Base-by-base conservation (phyloP, 768 basidiomycete genomes). In the Hygrocybe coccinea region DNA sequence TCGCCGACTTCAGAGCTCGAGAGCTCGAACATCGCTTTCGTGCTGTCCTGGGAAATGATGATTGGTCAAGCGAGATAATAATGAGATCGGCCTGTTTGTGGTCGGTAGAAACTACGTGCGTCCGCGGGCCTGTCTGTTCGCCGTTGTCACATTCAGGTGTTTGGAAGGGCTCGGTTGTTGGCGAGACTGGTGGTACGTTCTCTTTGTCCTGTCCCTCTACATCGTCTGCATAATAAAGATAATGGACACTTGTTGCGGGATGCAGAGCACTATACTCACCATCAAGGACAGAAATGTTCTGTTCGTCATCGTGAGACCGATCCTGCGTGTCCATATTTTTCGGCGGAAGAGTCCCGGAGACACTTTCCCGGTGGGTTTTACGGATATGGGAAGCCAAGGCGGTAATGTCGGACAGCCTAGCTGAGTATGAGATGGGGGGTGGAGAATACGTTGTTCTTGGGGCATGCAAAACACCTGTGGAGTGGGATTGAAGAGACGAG, bases 361-460 rank as follows among this genome's bases (percentile, higher is more conserved):
- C 5, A 6, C 35, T 5, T 24, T 41, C 21, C 17, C 39, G 7
- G 25, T 36, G 24, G 36, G 11, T 41, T 19, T 41, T 34, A 22
- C 51, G 51, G 14, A 43, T 24, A 19, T 24, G 51, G n/a, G 37
- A 24, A 21, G 38, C 25, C 19, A 52, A 14, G 8, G 51, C 22
- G n/a, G n/a, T 36, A 10, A 50, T 22, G n/a, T 50, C 35, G 10
- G 38, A 54, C 25, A 38, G 41, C 34, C 25, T 34, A 33, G 22
- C 44, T n/a, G 43, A 44, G 37, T 44, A 54, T 24, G 52, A 54
- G 24, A 54, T 19, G 5, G 52, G 52, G 19, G 36, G 19, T 34
- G 24, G 11, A 36, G 38, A 22, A 36, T 37, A 50, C 34, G 6
- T 11, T 17, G 35, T 7, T 5, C 29, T 50, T 3, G 5, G 1